Conservation (phyloP, 179 eudicot species). For the Drosera spatulata region DNA sequence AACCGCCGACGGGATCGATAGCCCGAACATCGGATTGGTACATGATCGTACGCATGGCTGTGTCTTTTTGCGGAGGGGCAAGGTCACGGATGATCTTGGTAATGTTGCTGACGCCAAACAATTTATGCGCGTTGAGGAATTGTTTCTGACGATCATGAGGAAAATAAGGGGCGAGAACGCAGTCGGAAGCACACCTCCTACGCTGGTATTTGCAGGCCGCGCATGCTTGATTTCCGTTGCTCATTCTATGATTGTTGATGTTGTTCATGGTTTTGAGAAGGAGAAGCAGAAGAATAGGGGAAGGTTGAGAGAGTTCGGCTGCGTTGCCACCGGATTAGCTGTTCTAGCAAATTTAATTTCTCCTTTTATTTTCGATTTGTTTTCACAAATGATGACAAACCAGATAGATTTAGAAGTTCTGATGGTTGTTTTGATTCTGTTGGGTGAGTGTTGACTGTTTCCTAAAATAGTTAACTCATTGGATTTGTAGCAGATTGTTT, state of each 20-base stretch:
- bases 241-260: slow-evolving; percentile 9
- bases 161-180: slow-evolving; percentile 53
- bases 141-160: slow-evolving; percentile 43
- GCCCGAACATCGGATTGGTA: slow-evolving; percentile 64
- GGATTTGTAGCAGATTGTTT: too few species aligned
- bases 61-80: slow-evolving; percentile 30
- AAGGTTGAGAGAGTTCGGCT: slow-evolving; percentile 43
- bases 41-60: slow-evolving; percentile 61
- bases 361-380: slow-evolving; percentile 20
- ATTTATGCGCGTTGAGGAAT: slow-evolving; percentile 51
- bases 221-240: slow-evolving; percentile 50
- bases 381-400: too few species aligned
- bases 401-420: too few species aligned
- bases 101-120: slow-evolving; percentile 57
- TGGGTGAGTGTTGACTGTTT: too few species aligned
- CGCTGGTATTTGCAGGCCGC: slow-evolving; percentile 73
- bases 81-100: slow-evolving; percentile 45
- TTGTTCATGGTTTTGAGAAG: slow-evolving; percentile 5
- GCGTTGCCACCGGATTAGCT: slow-evolving; percentile 60
- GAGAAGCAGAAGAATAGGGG: slow-evolving; percentile 14
- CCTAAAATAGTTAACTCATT: too few species aligned
- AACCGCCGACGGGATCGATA: slow-evolving; percentile 73
- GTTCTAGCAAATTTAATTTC: slow-evolving; percentile 14
- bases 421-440: too few species aligned
- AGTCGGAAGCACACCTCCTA: slow-evolving; percentile 49